Evolutionary conservation across 495 filamentous ascomycete species (phyloP), one percentile per base, ranked within the genome.

Genomic region (Trichoderma parareesei): DNA sequence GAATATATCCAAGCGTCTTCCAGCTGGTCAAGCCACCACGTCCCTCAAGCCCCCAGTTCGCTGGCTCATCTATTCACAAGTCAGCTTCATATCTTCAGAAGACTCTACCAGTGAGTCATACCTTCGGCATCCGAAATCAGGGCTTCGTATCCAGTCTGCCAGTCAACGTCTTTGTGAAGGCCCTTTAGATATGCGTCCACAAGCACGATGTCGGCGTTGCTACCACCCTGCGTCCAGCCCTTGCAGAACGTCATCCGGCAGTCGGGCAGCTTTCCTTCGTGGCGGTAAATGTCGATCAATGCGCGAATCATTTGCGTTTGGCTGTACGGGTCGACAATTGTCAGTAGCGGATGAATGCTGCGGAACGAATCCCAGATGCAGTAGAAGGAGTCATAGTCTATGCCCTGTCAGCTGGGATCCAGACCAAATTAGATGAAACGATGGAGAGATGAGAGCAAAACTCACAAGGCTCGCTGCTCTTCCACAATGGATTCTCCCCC

Each of bases 361-460:
- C 88, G 81, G 70, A 86, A 91, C n/a, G 82, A 81, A 71, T 91
- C 88, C 88, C 87, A 90, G 46, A 76, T 71, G 60, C 63, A 90
- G 67, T 90, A 90, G 69, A 79, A 89, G 20, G 83, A 87, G 69
- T 90, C 88, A 61, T 85, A 90, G 67, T 90, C 53, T 57, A n/a
- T 35, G 27, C 27, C 27, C 27, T 27, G 4, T 5, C 4, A 6
- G 7, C 10, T 57, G 10, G 27, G 2, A 27, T 27, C 2, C 27
- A 27, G 27, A 27, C 27, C 27, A 27, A 27, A 27, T 27, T 27
- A 27, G 27, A 27, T 27, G 27, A 27, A 27, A 27, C 27, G 27
- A 27, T 27, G 27, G 2, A 27, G 27, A 27, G 48, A 55, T 55
- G 14, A 18, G 18, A 16, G n/a, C 5, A n/a, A 49, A 18, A 49